Base-by-base conservation (phyloP, 2,329 filamentous ascomycete species). In the Apiospora kogelbergensis region DNA sequence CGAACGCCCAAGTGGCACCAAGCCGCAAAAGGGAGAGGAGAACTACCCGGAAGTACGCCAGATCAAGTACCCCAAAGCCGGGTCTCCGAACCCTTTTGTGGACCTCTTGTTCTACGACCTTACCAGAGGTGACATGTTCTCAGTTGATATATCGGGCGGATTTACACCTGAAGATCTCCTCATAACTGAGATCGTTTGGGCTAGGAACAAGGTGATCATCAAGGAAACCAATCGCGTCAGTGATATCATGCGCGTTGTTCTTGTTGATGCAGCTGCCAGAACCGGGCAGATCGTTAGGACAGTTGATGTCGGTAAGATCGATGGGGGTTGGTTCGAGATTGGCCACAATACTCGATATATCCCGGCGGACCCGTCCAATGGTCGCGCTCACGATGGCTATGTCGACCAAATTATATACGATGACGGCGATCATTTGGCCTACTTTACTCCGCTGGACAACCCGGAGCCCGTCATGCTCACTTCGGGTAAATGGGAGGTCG, bases 11-110 rank as follows among this genome's bases (percentile, higher is more conserved):
- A 97, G 93, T 73, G 94, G 94, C 33, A 86, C 88, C 64, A 72
- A 85, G 64, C 90, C 94, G 4, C 79, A 84, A 10, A 82, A 86
- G 1, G 94, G 93, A 24, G 88, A 97, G 73, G 94, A 98, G 78
- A 90, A 89, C 67, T 99, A 99, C 77, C 96, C 96, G 0, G 95
- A 98, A 76, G 90, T 95, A 44, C 89, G 91, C 72, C 84, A 94
- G 74, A 97, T 99, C 87, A 99, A 99, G 80, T 99, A 99, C 76
- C 97, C 96, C 64, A 98, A 98, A 80, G 92, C 96, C 24, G 97
- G 96, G 3, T 91, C 95, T 2, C 94, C 95, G 63, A 99, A 99
- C 79, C 96, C 96, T 0, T 89, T 93, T 17, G 95, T 99, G 4
- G 90, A 94, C 70, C 82, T 99, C 41, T 87, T 93, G 68, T 97